Evolutionary conservation across 2,329 filamentous ascomycete genomes (phyloP), one percentile per base, ranked within the genome.

Genomic region (Graphium sp.): DNA sequence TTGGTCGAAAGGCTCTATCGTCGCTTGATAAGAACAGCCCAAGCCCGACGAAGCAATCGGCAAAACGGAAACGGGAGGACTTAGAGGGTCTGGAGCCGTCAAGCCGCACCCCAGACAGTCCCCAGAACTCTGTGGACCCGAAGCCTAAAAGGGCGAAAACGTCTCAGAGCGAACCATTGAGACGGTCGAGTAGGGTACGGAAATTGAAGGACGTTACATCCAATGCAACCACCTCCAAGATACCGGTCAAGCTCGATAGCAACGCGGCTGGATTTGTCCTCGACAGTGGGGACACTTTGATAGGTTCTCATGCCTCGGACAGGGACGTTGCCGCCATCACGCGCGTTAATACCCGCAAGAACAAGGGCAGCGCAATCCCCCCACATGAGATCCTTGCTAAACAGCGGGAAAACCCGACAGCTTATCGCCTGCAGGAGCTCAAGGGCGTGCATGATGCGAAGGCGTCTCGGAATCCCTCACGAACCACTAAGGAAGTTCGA

Each of bases 371-470:
- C 22, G 22, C 29, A 6, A 8, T 19, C 12, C 17, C 14, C 4
- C 16, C 23, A n/a, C 17, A 24, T 13, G 22, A 26, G 10, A 18
- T 26, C 16, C 29, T 31, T n/a, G 29, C 29, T 5, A 17, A 18
- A 5, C 29, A 26, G 17, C 11, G 22, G 11, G 22, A 25, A 15
- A 19, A 31, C 14, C 29, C 29, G 2, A 13, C 22, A 3, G 18
- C 22, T 10, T 14, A 15, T 21, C 22, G 29, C 5, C 25, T 31
- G 29, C 29, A 26, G 21, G 29, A 31, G 23, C 29, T 31, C 12
- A 31, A 26, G 29, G 23, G 22, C 8, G 23, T 31, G 9, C 29
- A 31, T 12, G 29, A 31, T 8, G 29, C 29, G 17, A 17, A 24
- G 16, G 23, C 17, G 2, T 22, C 29, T 3, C 12, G 29, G 10